phyloP scores from a whole-genome alignment of 495 filamentous ascomycete species.

The Xeromyces bisporus region DNA sequence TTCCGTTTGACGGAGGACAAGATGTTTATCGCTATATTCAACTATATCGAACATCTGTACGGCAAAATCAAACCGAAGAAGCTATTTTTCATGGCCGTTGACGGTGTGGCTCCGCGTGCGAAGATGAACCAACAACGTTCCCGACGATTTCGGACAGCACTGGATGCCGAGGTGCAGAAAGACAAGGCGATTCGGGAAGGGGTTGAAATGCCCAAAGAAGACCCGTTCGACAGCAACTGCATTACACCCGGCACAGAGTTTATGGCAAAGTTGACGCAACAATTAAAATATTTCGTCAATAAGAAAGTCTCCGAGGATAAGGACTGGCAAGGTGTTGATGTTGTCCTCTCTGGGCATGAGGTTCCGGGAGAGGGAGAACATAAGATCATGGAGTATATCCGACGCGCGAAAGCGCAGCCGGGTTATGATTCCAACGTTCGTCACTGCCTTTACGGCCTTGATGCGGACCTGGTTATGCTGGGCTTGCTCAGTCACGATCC shows the following conservation, averaged over 20 bases:
- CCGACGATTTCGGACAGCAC: slow-evolving; percentile 82
- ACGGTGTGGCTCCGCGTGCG: slow-evolving; percentile 90
- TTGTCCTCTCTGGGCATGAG: slow-evolving; percentile 94
- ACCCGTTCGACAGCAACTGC: slow-evolving; percentile 96
- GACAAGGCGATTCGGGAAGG: slow-evolving; percentile 83
- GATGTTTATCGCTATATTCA: slow-evolving; percentile 99
- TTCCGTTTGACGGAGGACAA: slow-evolving; percentile 93
- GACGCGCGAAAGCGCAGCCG: slow-evolving; percentile 84
- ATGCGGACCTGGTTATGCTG: slow-evolving; percentile 98
- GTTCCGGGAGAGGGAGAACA: slow-evolving; percentile 98
- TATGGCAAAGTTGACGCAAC: slow-evolving; percentile 85
- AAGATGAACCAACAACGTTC: slow-evolving; percentile 99
- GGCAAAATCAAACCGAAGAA: slow-evolving; percentile 97
- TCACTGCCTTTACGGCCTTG: slow-evolving; percentile 92
- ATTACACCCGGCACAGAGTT: slow-evolving; percentile 97
- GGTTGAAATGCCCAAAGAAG: slow-evolving; percentile 83
- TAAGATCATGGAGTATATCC: slow-evolving; percentile 99
- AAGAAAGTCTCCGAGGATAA: slow-evolving; percentile 96
- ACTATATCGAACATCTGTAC: slow-evolving; percentile 98
- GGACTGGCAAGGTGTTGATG: slow-evolving; percentile 92
- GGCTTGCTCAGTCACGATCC: slow-evolving; percentile 93
- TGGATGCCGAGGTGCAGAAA: slow-evolving; percentile 75
- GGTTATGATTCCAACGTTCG: slow-evolving; percentile 89
- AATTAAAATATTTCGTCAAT: slow-evolving; percentile 96
- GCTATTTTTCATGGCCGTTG: slow-evolving; percentile 98